Base-by-base conservation (phyloP, 352 stramenopile genomes). In the Elongisporangium undulatum region DNA sequence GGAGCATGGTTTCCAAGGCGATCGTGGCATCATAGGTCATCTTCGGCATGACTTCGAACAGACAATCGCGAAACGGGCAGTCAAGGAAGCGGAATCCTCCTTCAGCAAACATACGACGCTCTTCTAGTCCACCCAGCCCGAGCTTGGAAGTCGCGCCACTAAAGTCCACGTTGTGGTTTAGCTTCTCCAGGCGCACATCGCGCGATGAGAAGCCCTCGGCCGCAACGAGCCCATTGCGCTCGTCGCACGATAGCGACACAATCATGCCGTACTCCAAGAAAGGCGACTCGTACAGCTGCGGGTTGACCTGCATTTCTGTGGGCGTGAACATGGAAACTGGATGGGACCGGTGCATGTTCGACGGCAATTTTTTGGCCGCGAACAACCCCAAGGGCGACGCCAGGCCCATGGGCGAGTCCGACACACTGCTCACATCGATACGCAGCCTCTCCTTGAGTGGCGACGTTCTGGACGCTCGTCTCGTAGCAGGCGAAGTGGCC, bases 231-330 rank as follows among this genome's bases (percentile, higher is more conserved):
- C 79, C 77, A 20, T 66, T 72, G 23, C 75, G 73, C 20, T 88
- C 77, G 51, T 85, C 80, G 39, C 75, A 89, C 49, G 85, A 69
- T 16, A 89, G 68, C 26, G 75, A 79, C 7, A 91, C 65, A 10
- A 85, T 54, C 79, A 91, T 91, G 1, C 82, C 79, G 49, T 89
- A 91, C 64, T 88, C 77, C 16, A 89, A 67, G 53, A 87, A 89
- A 8, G 77, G 74, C n/a, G 70, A 71, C 4, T 39, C 61, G n/a
- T 64, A 66, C 16, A 63, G 20, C 15, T 65, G 55, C 16, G 66
- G 21, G 20, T 61, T 59, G 12, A 67, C 65, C 20, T 57, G 52
- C 24, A 51, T 72, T 52, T 82, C 74, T 2, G 38, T 51, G 38
- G 58, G 52, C 34, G 55, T 67, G 22, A 82, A 79, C 29, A 72